phyloP scores from a whole-genome alignment of 140 eudicot genomes.

The Anethum foeniculum region DNA sequence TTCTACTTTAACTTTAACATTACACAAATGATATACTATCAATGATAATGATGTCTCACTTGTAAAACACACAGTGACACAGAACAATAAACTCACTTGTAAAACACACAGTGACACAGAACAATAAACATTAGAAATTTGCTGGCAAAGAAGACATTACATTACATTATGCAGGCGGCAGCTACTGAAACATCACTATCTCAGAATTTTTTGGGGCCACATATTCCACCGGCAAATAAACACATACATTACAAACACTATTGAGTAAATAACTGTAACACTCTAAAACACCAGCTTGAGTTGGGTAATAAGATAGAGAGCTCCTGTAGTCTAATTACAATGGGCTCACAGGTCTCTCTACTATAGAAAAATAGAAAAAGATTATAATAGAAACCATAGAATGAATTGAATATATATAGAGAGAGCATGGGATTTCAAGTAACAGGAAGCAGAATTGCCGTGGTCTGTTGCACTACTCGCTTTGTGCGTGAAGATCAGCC shows the following conservation, averaged over 20 bases:
- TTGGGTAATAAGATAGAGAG: neutral
- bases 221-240: neutral
- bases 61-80: neutral
- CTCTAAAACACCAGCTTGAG: neutral
- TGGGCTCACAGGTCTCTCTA: neutral
- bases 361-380: neutral
- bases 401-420: constrained; percentile 11
- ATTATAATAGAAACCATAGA: neutral
- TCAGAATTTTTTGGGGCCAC: constrained; percentile 5
- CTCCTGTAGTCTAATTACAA: neutral
- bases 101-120: neutral
- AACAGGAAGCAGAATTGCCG: neutral
- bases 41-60: neutral
- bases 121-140: neutral
- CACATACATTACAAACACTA: constrained; percentile 6
- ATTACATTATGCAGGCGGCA: constrained; percentile 2
- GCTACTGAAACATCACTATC: neutral
- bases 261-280: neutral
- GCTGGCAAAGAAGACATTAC: neutral
- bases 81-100: neutral
- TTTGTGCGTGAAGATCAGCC: neutral
- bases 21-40: neutral
- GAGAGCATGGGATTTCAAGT: neutral
- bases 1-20: neutral
- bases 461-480: neutral